Base-by-base conservation (phyloP, 2,329 filamentous ascomycete genomes). In the Penicillium sp. region DNA sequence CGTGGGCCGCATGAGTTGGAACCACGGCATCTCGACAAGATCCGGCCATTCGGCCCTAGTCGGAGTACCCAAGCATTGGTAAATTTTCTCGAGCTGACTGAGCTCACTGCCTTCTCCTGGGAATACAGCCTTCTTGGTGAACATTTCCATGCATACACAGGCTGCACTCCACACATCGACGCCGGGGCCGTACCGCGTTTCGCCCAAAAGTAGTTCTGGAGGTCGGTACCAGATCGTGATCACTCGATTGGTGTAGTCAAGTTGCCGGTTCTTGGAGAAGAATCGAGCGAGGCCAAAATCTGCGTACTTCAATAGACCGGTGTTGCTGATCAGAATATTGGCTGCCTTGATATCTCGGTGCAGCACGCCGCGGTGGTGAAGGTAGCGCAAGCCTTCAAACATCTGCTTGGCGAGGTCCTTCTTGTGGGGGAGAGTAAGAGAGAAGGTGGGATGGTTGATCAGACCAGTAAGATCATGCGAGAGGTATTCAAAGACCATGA, bases 401-500 rank as follows among this genome's bases (percentile, higher is more conserved):
- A 98, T 80, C 63, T 98, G 93, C 64, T 84, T 87, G 1, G 90
- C 89, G 32, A 98, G 78, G 65, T 98, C 84, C 69, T 98, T 98
- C 71, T 90, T 94, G 67, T 97, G 90, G 0, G 85, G 82, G 4
- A 83, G 74, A 34, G 93, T 86, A 11, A 98, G 80, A 50, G 84
- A 85, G 71, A 95, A 98, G 0, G 85, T 86, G 0, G 93, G 93
- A 63, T 98, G 93, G 61, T 97, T 97, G 51, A 98, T 81, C 29
- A 98, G 76, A 11, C 93, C 93, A 3, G 93, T 98, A 51, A 98
- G 75, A 67, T 98, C 93, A 66, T 98, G 93, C 1, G 93, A 91
- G 29, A 97, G 78, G 65, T 98, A 98, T 67, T 98, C 93, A 56
- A 98, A 98, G 3, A 98, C 93, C 93, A 98, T 98, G 71, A 95